Evolutionary conservation across 495 filamentous ascomycete genomes (phyloP).

Genomic region (Aspergillus saccharolyticus): DNA sequence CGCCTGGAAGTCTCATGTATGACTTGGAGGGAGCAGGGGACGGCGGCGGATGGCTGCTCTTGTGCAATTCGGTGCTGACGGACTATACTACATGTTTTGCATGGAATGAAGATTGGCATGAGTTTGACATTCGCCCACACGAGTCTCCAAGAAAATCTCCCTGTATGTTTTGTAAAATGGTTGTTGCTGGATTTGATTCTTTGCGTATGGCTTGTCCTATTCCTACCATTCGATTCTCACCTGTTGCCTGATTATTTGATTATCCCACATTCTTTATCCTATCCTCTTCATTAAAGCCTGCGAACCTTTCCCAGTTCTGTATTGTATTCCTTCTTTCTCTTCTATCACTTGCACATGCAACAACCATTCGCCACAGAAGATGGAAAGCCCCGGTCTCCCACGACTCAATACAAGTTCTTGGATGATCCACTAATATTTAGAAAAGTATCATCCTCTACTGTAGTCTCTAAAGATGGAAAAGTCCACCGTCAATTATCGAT

Average conservation of each 20-base stretch:
- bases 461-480: no score
- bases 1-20: slow-evolving; percentile 13
- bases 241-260: no score
- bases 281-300: neutral
- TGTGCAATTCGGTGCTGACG: neutral
- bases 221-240: neutral
- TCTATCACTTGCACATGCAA: no score
- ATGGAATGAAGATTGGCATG: slow-evolving; percentile 18
- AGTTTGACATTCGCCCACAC: slow-evolving; percentile 8
- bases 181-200: neutral
- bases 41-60: neutral
- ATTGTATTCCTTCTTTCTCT: no score
- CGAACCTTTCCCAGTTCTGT: no score
- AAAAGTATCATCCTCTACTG: no score
- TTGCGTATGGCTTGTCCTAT: slow-evolving; percentile 10
- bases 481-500: no score
- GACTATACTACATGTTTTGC: neutral
- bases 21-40: neutral
- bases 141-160: neutral
- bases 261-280: slow-evolving; percentile 1
- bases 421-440: no score
- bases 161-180: neutral
- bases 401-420: no score
- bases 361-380: no score
- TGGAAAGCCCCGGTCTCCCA: no score